Evolutionary conservation across 352 stramenopile species (phyloP).

Genomic region (Globisporangium heterothallicum): DNA sequence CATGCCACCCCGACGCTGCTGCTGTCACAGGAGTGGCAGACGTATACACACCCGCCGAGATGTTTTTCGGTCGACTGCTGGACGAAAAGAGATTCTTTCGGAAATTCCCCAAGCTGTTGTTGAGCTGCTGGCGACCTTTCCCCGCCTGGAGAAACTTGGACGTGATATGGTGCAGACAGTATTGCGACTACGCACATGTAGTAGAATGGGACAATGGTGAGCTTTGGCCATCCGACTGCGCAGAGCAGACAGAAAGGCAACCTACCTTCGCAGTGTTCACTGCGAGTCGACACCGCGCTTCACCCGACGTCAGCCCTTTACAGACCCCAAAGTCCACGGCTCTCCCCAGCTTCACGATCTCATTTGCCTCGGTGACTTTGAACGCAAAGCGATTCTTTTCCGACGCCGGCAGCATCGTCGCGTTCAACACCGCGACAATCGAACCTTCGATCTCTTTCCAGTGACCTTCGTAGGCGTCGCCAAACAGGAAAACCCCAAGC

Average conservation of each 20-base stretch:
- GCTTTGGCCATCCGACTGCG: too few relatives aligned
- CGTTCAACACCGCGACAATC: conserved; percentile 69
- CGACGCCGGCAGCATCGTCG: conserved; percentile 47
- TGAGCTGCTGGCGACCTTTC: conserved; percentile 68
- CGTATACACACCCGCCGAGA: conserved; percentile 75
- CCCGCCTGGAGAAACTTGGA: conserved; percentile 67
- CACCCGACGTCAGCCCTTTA: conserved; percentile 54
- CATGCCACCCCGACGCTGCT: conserved; percentile 11
- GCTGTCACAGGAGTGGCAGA: conserved; percentile 16
- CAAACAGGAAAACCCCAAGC: conserved; percentile 72
- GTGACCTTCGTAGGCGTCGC: conserved; percentile 60
- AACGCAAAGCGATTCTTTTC: conserved; percentile 80
- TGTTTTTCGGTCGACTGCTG: conserved; percentile 56
- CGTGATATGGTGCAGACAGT: conserved; percentile 74
- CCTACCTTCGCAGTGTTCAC: conserved; percentile 69
- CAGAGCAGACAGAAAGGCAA: background rate
- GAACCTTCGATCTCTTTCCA: conserved; percentile 59
- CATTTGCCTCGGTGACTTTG: conserved; percentile 46
- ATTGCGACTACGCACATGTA: conserved; percentile 54
- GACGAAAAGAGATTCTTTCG: conserved; percentile 58
- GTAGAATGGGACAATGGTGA: too few relatives aligned
- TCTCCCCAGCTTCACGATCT: conserved; percentile 59
- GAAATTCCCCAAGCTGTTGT: conserved; percentile 58
- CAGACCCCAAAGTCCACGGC: conserved; percentile 76
- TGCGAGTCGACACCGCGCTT: conserved; percentile 59